These are phyloP conservation scores for Metarhizium guizhouense DNA, from an alignment of 2,329 filamentous ascomycete genomes.

Conservation along the genomic window DNA sequence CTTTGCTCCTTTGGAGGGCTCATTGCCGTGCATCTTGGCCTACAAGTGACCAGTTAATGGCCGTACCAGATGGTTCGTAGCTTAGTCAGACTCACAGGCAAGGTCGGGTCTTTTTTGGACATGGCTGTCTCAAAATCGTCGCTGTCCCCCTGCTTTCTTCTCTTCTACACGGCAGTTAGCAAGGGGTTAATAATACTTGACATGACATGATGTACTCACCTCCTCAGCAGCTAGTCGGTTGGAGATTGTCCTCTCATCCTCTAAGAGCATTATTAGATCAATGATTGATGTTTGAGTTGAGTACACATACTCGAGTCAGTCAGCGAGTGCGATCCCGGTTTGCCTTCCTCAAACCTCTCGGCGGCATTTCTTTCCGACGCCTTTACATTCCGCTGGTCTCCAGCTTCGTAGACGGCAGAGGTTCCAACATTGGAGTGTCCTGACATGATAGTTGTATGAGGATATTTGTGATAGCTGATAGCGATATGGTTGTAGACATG, in stretches of 20 bases:
- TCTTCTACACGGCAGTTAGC: conserved; percentile 17
- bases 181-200: background rate
- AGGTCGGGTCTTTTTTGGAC: conserved; percentile 51
- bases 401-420: conserved; percentile 59
- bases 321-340: conserved; percentile 56
- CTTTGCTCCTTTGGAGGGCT: conserved; percentile 63
- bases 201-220: conserved; percentile 18
- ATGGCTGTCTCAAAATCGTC: conserved; percentile 33
- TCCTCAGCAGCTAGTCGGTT: conserved; percentile 61
- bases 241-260: conserved; percentile 63
- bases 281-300: conserved; percentile 10
- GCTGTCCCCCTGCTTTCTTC: conserved; percentile 28
- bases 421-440: conserved; percentile 58
- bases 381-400: conserved; percentile 62
- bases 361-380: conserved; percentile 39
- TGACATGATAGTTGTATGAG: conserved; percentile 19
- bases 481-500: too few species aligned
- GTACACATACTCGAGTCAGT: conserved; percentile 59
- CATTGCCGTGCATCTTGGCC: conserved; percentile 61
- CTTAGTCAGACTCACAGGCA: conserved; percentile 34
- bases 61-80: too few species aligned
- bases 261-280: conserved; percentile 22
- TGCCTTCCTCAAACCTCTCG: conserved; percentile 63
- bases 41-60: conserved; percentile 14
- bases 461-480: background rate